These are phyloP conservation scores for Cercospora nicotianae DNA, from an alignment of 2,329 filamentous ascomycete species.

Conservation along the genomic window DNA sequence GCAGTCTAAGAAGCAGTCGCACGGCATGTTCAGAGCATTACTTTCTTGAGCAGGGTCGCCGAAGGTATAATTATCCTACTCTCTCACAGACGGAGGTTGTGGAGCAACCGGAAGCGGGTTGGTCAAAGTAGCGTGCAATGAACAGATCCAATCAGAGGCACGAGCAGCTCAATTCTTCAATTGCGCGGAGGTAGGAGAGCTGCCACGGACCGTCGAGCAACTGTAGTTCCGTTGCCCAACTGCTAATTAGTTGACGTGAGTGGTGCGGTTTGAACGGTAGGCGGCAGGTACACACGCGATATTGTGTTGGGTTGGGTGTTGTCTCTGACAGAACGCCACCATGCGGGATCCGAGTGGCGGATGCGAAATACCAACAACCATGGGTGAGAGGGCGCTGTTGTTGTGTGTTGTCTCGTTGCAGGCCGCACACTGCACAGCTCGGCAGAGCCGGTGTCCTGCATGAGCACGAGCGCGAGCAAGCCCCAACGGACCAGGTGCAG, in stretches of 20 bases:
- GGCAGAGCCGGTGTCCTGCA: not conserved
- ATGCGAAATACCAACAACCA: not conserved
- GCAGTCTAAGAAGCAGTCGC: not conserved
- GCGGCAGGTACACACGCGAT: not conserved
- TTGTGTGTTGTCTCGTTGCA: not conserved
- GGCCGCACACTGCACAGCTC: not conserved
- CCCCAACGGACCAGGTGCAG: constrained; percentile 2
- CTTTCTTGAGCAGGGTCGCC: not conserved
- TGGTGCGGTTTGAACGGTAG: not conserved
- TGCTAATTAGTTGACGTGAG: not conserved
- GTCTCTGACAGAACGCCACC: not conserved
- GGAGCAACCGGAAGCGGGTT: constrained; percentile 5
- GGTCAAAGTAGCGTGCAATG: not conserved
- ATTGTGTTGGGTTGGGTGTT: not conserved
- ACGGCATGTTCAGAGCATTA: not conserved
- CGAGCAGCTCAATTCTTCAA: not conserved
- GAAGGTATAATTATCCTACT: not conserved
- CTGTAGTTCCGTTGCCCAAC: not conserved
- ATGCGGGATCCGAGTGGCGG: not conserved
- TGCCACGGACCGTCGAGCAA: constrained; percentile 10
- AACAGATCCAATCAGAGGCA: not conserved
- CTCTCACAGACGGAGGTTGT: not conserved
- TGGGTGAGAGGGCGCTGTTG: not conserved
- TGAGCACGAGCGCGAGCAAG: not conserved
- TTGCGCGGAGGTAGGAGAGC: not conserved